Evolutionary conservation across 371 early-diverging fungal species (phyloP), one percentile per base, ranked within the genome.

Genomic region (Rhizopus stolonifer): DNA sequence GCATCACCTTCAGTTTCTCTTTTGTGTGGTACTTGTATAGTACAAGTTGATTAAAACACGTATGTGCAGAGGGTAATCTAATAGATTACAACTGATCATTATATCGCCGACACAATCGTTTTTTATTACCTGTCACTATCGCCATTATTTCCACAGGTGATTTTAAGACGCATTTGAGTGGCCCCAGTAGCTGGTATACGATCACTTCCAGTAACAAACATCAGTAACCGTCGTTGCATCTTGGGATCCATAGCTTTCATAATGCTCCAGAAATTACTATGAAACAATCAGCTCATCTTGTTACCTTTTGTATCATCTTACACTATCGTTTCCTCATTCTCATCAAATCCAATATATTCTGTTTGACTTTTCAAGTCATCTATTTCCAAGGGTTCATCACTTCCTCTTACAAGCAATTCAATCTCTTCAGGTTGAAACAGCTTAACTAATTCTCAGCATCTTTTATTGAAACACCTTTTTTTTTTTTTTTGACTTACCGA

Each of bases 131-230:
- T 67, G 39, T 69, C 71, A 22, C 55, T 57, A 21, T 64, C 64
- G 6, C 85, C 90, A 36, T 79, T 81, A 17, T 93, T 94, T 21
- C 93, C 76, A 49, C 90, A 85, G 0, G 85, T 80, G 21, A 95
- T 86, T 60, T 90, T 89, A 52, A 94, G 80, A 3, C 72, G 61
- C 75, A 95, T 72, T 54, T 83, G 84, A 34, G 87, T 82, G 11
- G 90, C 83, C 2, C 95, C 95, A 14, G 91, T 89, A 4, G 94
- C 90, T 9, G 98, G 98, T 50, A 99, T 86, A 52, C 99, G 84
- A 67, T 99, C 98, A 48, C 93, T 91, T 22, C 99, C 99, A 9
- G 99, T 99, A 15, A 95, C 89, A 80, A 99, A 99, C 56, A 90
- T 86, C 40, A 99, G 68, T 13, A 99, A 70, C 65, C 84, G 74